Percentiles rank a stretch among this genome's conserved stretches.
Conservation (phyloP, 768 basidiomycete species). For the Thelephora aurantiotincta region DNA sequence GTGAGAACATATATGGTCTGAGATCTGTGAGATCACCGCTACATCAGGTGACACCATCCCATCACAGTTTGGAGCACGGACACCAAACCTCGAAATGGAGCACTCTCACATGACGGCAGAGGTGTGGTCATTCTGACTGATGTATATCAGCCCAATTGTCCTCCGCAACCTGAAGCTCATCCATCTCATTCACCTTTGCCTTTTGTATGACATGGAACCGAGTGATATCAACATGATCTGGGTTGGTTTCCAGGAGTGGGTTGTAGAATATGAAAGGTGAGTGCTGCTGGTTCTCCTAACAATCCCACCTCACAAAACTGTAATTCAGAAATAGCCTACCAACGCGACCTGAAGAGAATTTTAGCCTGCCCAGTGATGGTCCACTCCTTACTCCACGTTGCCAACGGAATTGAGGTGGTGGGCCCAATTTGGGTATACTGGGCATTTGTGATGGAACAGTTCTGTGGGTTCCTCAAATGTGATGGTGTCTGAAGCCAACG, state of each 20-base stretch:
- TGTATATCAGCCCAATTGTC: conserved; percentile 24
- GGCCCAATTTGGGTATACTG: conserved; percentile 15
- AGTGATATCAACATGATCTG: conserved; percentile 15
- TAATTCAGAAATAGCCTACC: conserved; percentile 16
- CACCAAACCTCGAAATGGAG: conserved; percentile 20
- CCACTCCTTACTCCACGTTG: conserved; percentile 19
- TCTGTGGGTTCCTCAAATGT: conserved; percentile 11
- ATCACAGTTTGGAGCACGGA: conserved; percentile 19
- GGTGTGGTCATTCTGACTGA: conserved; percentile 24
- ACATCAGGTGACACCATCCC: conserved; percentile 24
- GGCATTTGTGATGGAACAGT: conserved; percentile 19
- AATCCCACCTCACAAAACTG: too few relatives aligned
- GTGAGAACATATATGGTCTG: conserved; percentile 26
- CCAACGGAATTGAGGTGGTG: conserved; percentile 11
- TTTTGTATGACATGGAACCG: conserved; percentile 21
- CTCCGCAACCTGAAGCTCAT: conserved; percentile 22
- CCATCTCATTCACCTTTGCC: conserved; percentile 20
- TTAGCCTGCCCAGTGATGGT: conserved; percentile 18
- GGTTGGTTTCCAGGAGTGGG: conserved; percentile 22
- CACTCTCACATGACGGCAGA: conserved; percentile 20
- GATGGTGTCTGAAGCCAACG: conserved; percentile 9
- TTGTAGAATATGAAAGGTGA: conserved; percentile 24
- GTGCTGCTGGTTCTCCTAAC: conserved; percentile 1
- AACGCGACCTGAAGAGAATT: conserved; percentile 10
- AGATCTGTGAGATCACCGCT: conserved; percentile 20